A percentile compares a stretch with the other conserved stretches of the same genome.
These are phyloP conservation scores for Psilocybe cyanescens DNA, from an alignment of 768 basidiomycete genomes.

Conservation along the genomic window DNA sequence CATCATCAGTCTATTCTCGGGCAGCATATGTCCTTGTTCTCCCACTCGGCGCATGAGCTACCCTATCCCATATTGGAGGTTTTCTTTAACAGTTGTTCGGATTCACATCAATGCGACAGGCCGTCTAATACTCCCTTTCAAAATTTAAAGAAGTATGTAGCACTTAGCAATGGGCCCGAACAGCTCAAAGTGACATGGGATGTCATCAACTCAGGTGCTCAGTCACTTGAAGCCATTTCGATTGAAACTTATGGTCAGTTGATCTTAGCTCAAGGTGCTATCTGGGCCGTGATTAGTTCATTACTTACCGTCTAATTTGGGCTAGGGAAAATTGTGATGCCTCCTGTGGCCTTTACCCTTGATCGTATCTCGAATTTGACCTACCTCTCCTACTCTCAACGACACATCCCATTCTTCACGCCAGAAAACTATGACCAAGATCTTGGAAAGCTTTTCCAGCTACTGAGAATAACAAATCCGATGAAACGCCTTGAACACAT, in stretches of 20 bases:
- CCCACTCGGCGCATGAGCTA: conserved; percentile 3
- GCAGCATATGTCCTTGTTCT: conserved; percentile 2
- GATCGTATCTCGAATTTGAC: background rate
- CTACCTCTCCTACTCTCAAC: conserved; percentile 4
- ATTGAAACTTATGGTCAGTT: conserved; percentile 7
- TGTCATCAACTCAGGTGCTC: background rate
- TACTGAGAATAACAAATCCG: background rate
- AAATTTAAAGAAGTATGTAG: background rate
- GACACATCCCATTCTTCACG: background rate
- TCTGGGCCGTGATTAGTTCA: background rate
- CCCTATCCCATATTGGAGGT: conserved; percentile 4
- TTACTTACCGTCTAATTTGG: background rate
- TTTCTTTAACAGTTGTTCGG: background rate
- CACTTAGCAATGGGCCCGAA: conserved; percentile 3
- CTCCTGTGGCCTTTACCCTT: background rate
- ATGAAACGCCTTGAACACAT: conserved; percentile 4
- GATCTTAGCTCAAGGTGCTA: background rate
- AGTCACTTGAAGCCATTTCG: conserved; percentile 1
- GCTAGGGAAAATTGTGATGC: background rate
- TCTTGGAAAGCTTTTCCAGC: background rate
- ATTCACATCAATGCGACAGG: background rate
- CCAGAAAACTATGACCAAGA: background rate
- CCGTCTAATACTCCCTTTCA: background rate
- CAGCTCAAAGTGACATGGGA: conserved; percentile 1
- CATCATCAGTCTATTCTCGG: conserved; percentile 7